phyloP scores from a whole-genome alignment of 768 basidiomycete genomes.

The Sporobolomyces pararoseus region DNA sequence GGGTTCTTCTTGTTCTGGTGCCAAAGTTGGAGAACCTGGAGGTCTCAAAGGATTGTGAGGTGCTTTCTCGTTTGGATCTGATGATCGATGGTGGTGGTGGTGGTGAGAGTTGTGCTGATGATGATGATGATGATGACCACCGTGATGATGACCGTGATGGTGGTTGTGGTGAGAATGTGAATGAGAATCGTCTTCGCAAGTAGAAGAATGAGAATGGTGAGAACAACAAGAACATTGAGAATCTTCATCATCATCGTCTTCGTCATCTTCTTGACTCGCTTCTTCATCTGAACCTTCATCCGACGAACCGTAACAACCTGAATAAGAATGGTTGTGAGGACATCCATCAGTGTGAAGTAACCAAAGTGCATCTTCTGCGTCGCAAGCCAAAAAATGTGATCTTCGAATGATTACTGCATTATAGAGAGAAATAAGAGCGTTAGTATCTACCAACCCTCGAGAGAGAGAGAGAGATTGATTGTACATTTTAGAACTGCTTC shows the following conservation, averaged over 20 bases:
- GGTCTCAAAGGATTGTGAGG: slow-evolving; percentile 35
- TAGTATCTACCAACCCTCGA: no score
- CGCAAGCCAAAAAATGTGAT: slow-evolving; percentile 36
- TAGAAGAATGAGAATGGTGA: slow-evolving; percentile 15
- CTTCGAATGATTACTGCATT: slow-evolving; percentile 31
- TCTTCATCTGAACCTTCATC: slow-evolving; percentile 2
- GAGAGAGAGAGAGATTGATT: background rate
- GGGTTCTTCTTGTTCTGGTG: slow-evolving; percentile 32
- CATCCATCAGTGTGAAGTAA: slow-evolving; percentile 25
- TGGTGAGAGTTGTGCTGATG: background rate
- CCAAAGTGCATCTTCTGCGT: slow-evolving; percentile 40
- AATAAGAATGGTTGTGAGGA: slow-evolving; percentile 7
- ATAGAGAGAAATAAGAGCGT: background rate
- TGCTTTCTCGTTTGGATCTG: slow-evolving; percentile 9
- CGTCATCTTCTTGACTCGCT: background rate
- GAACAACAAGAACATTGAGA: slow-evolving; percentile 20
- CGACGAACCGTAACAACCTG: background rate
- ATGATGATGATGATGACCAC: background rate
- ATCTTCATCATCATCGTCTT: background rate
- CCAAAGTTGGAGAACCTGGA: slow-evolving; percentile 37
- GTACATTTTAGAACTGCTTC: slow-evolving; percentile 34
- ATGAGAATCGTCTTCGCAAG: background rate
- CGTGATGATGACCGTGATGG: background rate
- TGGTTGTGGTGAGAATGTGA: background rate
- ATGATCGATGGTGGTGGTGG: background rate